Base-by-base conservation (phyloP, 306 rosid genomes). In the Alnus glutinosa region DNA sequence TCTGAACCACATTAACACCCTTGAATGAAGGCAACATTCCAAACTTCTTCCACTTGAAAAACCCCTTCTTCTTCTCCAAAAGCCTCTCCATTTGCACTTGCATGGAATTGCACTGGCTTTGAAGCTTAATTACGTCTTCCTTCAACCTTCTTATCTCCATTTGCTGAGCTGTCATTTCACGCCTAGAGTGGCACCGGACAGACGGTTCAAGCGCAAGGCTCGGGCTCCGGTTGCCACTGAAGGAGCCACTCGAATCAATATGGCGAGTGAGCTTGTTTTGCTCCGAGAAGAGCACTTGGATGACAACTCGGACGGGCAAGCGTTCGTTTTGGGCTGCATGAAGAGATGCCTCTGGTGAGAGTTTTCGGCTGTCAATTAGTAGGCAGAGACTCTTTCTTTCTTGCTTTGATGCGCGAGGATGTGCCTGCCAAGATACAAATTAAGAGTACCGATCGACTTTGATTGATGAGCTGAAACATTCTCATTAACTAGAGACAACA, bases 251-350 rank as follows among this genome's bases (percentile, higher is more conserved):
- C 98, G 94, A 93, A 67, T 93, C 99, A 4, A 80, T 51, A 12
- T 81, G 84, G 44, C 85, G 85, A 23, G 79, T 86, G 42, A 91
- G 86, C 73, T 89, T 92, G 14, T 79, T 83, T 57, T 92, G 97
- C 84, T 91, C 97, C 0, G 92, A 90, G 85, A 95, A 91, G 2
- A 95, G 90, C 3, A 95, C 97, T 78, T 91, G 99, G 79, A 95
- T 90, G 5, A 95, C 96, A 2, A 98, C 96, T 79, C 99, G 88
- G 5, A 95, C 94, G 0, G 99, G 98, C 46, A 95, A 80, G n/a
- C 99, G 82, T 51, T 95, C 99, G 78, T 95, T 95, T 70, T 95
- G 98, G 19, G 96, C 90, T 13, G 98, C 98, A 66, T 95, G 98
- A 50, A 92, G 83, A 72, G 97, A 91, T 2, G 98, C 98, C 77